Evolutionary conservation across 2,329 filamentous ascomycete genomes (phyloP), one percentile per base, ranked within the genome.

Genomic region (Neodidymelliopsis sp.): DNA sequence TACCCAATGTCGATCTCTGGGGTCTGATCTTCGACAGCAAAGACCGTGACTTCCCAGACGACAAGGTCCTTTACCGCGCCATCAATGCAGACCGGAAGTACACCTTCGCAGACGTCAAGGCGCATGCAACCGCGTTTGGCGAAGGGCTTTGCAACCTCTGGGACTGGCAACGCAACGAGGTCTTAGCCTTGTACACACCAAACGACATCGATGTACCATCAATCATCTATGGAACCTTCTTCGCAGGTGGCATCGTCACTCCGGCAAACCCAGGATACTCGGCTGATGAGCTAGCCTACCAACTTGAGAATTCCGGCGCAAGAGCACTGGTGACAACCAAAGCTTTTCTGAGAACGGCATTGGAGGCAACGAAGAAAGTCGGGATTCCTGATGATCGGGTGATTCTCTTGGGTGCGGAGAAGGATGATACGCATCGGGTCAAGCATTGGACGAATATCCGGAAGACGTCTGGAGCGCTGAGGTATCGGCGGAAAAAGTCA

Each of bases 191-290:
- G 40, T 96, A 87, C 76, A 85, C 89, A 1, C 89, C 91, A 27
- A 97, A 97, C 70, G 85, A 82, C 70, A 87, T 96, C 66, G 92
- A 96, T 70, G 89, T 87, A 0, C 86, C 90, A 0, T 77, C 86
- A 1, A 72, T 91, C 25, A 89, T 84, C 67, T 90, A 89, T 77
- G 92, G 91, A 22, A 79, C 84, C 4, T 84, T 88, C 58, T 96
- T 90, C 87, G 88, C 90, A 0, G 91, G 91, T 34, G 91, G 89
- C 15, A 79, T 90, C 44, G 77, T 90, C 12, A 90, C 87, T 9
- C 90, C 91, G 0, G 91, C 90, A 2, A 97, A 96, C 67, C 91
- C 91, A 8, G 84, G 85, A 2, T 96, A 96, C 74, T 95, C 89
- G 0, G 82, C 81, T 9, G 84, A 90, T 11, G 92, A 97, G 73